These are phyloP conservation scores for Podaxis sp. DNA, from an alignment of 768 basidiomycete genomes.

Conservation along the genomic window DNA sequence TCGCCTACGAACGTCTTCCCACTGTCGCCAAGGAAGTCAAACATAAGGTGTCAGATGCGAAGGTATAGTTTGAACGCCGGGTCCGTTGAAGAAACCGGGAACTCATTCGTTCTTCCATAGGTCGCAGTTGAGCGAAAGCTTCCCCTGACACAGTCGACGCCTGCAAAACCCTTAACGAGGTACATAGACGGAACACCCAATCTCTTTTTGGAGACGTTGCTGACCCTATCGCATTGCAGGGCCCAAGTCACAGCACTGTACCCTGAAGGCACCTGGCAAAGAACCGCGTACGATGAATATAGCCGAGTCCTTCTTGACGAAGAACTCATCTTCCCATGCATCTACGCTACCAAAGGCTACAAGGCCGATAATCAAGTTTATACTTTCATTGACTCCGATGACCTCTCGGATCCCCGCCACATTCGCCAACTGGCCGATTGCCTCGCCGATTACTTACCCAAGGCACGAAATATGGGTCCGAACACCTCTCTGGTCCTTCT, in stretches of 20 bases:
- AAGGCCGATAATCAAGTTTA: conserved; percentile 23
- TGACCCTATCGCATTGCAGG: conserved; percentile 3
- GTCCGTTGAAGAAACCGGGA: background rate
- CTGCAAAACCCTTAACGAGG: conserved; percentile 6
- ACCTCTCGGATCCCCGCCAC: conserved; percentile 22
- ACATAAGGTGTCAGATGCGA: conserved; percentile 7
- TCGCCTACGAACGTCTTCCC: conserved; percentile 6
- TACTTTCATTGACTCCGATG: conserved; percentile 22
- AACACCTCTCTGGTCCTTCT: conserved; percentile 25
- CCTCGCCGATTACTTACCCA: conserved; percentile 21
- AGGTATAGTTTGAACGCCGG: background rate
- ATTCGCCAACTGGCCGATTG: conserved; percentile 19
- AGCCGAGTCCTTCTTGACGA: conserved; percentile 20
- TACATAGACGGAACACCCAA: background rate
- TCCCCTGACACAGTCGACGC: background rate
- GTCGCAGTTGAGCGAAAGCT: conserved; percentile 7
- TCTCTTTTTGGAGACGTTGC: background rate
- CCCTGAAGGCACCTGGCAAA: conserved; percentile 23
- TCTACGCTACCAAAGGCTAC: conserved; percentile 25
- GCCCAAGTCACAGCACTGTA: conserved; percentile 17
- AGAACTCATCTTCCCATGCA: conserved; percentile 24
- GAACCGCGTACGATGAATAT: conserved; percentile 22
- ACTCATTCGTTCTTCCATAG: background rate
- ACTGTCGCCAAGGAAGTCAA: conserved; percentile 9
- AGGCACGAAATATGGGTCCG: conserved; percentile 21